These are phyloP conservation scores for Elaeagnus macrophylla DNA, from an alignment of 306 rosid genomes.

Conservation along the genomic window DNA sequence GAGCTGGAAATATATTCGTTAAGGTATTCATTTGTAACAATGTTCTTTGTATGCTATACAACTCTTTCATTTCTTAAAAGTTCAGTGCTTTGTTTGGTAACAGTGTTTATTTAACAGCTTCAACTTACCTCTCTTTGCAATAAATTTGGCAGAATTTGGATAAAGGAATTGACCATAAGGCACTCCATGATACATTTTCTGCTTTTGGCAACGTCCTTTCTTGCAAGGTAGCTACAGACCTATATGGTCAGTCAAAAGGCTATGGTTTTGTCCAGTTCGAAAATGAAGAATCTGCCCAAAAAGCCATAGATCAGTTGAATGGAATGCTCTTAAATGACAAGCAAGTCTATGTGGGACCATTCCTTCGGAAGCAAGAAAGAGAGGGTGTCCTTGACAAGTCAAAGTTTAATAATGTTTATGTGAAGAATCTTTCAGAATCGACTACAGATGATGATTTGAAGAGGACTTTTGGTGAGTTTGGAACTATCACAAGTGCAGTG, in stretches of 20 bases:
- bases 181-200: conserved; percentile 34
- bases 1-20: conserved; percentile 30
- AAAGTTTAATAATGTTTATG: conserved; percentile 30
- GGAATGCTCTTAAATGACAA: conserved; percentile 32
- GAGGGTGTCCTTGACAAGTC: conserved; percentile 19
- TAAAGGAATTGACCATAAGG: conserved; percentile 32
- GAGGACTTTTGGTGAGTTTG: conserved; percentile 24
- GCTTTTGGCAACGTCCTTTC: conserved; percentile 28
- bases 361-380: conserved; percentile 31
- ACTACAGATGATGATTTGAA: conserved; percentile 26
- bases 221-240: conserved; percentile 29
- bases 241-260: conserved; percentile 33
- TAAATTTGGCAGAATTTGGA: conserved; percentile 20
- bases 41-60: background rate
- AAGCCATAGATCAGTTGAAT: conserved; percentile 26
- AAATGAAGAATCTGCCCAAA: conserved; percentile 21
- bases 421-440: conserved; percentile 24
- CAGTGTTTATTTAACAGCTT: background rate
- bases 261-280: conserved; percentile 38
- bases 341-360: conserved; percentile 34
- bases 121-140: background rate
- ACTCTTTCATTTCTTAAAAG: background rate
- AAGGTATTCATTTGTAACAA: conserved; percentile 20
- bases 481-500: conserved; percentile 27
- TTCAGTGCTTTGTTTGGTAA: background rate